Conservation (phyloP, 345 rosid genomes). For the Bruguiera parviflora region DNA sequence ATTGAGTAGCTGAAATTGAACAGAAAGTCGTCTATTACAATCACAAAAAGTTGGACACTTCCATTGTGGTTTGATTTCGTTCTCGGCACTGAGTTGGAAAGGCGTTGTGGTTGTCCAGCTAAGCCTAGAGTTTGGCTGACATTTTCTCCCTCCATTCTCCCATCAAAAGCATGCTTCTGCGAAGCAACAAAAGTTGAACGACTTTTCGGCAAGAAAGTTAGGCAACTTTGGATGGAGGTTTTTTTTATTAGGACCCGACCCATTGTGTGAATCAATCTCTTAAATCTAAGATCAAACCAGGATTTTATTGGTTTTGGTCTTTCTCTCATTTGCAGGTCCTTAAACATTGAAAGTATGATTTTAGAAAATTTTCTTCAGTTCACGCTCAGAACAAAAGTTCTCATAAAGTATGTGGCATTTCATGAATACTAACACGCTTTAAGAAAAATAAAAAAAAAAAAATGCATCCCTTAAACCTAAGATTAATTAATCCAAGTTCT, state of each 20-base stretch:
- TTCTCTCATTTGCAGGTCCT: too few relatives aligned
- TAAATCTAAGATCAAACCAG: too few relatives aligned
- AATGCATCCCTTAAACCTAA: too few relatives aligned
- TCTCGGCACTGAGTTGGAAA: constrained; percentile 12
- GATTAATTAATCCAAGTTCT: too few relatives aligned
- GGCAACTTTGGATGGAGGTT: background rate
- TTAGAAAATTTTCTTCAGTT: too few relatives aligned
- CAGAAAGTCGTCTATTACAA: constrained; percentile 2
- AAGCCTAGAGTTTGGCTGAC: constrained; percentile 2
- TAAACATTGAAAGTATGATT: too few relatives aligned
- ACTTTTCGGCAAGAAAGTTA: background rate
- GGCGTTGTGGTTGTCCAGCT: background rate
- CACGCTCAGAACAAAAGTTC: too few relatives aligned
- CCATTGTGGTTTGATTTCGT: background rate
- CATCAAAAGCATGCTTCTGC: constrained; percentile 3
- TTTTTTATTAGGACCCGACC: background rate
- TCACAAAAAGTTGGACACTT: constrained; percentile 9
- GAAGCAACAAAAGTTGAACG: background rate
- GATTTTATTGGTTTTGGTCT: too few relatives aligned
- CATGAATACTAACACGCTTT: too few relatives aligned
- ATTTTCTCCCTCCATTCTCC: background rate
- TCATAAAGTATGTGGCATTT: too few relatives aligned
- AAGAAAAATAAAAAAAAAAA: too few relatives aligned
- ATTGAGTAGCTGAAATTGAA: constrained; percentile 17
- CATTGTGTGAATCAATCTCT: too few relatives aligned